Percentiles rank a stretch among this genome's conserved stretches.
Evolutionary conservation across 2,329 filamentous ascomycete species (phyloP).

Genomic region (Phoma sp.): DNA sequence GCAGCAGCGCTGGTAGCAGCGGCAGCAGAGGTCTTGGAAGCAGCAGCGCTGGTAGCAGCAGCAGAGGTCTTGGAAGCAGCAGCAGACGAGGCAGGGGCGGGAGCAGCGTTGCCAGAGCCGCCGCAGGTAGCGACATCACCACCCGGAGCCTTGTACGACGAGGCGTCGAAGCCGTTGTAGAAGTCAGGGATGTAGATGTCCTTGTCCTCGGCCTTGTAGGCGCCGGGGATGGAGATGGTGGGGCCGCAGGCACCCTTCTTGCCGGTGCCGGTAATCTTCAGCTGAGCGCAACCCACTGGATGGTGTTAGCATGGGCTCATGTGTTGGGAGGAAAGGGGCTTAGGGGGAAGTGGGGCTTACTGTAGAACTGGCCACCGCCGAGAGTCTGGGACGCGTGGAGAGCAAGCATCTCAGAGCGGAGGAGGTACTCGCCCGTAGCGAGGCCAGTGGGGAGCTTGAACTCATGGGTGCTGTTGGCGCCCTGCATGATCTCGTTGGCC

Average conservation of each 20-base stretch:
- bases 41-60: conserved; percentile 11
- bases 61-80: conserved; percentile 13
- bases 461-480: conserved; percentile 44
- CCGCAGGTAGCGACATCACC: conserved; percentile 36
- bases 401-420: conserved; percentile 56
- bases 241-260: conserved; percentile 46
- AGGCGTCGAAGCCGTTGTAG: conserved; percentile 43
- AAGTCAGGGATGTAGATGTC: conserved; percentile 47
- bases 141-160: conserved; percentile 39
- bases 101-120: conserved; percentile 23
- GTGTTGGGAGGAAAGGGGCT: conserved; percentile 13
- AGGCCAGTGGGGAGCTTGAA: conserved; percentile 50
- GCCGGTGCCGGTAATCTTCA: conserved; percentile 51
- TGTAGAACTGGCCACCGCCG: conserved; percentile 54
- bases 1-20: conserved; percentile 31
- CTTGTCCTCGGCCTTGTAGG: conserved; percentile 36
- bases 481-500: conserved; percentile 46
- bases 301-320: not conserved
- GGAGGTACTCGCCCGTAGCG: conserved; percentile 48
- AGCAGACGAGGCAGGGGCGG: conserved; percentile 13
- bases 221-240: conserved; percentile 51
- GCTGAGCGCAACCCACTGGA: conserved; percentile 47
- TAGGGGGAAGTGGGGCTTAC: conserved; percentile 33
- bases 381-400: conserved; percentile 49
- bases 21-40: conserved; percentile 3